Conservation (phyloP, 352 stramenopile species). For the Phytophthora europaea region DNA sequence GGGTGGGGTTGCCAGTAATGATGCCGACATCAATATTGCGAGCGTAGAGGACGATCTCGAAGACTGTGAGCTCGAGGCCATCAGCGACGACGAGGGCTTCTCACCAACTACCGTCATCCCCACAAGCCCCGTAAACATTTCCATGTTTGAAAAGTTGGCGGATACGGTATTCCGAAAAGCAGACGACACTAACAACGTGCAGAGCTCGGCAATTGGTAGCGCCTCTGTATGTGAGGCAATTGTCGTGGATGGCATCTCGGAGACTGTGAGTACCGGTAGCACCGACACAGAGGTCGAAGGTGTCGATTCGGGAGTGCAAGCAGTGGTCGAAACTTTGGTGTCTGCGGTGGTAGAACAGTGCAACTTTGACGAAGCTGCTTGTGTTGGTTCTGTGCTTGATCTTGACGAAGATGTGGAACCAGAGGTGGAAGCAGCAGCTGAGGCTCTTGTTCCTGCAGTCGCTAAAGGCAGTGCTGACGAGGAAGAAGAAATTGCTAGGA, state of each 20-base stretch:
- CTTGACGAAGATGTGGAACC: too few species aligned
- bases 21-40: not conserved
- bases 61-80: not conserved
- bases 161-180: not conserved
- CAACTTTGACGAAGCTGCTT: not conserved
- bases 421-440: too few species aligned
- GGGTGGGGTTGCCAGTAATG: not conserved
- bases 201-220: not conserved
- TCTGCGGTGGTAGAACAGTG: not conserved
- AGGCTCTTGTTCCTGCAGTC: not conserved
- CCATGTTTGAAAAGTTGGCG: not conserved
- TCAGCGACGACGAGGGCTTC: not conserved
- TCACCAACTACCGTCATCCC: not conserved
- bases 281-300: not conserved
- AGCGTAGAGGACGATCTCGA: not conserved
- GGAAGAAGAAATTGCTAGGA: not conserved
- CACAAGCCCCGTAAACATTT: not conserved
- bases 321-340: not conserved
- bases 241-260: not conserved
- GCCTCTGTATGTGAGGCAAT: not conserved
- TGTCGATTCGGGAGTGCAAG: not conserved
- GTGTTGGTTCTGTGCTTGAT: not conserved
- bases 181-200: not conserved
- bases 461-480: not conserved
- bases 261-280: not conserved